A percentile compares a stretch with the other conserved stretches of the same genome.
phyloP scores from a whole-genome alignment of 352 stramenopile species.

The Blastocystis sp. region DNA sequence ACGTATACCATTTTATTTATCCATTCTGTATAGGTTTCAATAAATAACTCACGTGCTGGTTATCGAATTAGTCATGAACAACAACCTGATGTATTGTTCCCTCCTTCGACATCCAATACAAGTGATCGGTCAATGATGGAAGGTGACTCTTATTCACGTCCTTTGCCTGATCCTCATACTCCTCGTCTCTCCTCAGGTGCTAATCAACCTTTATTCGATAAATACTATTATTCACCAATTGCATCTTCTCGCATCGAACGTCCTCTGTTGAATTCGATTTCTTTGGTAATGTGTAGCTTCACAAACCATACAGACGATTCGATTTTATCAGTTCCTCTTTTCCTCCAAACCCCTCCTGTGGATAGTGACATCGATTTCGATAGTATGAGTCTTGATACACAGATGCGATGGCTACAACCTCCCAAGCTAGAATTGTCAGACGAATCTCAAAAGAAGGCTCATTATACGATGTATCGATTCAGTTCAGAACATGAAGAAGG shows the following conservation, averaged over 20 bases:
- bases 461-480: background rate
- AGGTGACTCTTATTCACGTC: background rate
- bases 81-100: background rate
- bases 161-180: background rate
- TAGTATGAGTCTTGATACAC: background rate
- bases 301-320: too few species aligned
- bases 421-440: background rate
- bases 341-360: background rate
- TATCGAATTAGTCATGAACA: slow-evolving; percentile 15
- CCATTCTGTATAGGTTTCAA: background rate
- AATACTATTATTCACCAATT: background rate
- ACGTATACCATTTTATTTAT: background rate
- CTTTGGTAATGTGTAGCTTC: too few species aligned
- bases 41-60: background rate
- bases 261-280: background rate
- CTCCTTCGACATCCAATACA: too few species aligned
- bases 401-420: background rate
- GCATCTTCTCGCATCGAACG: background rate
- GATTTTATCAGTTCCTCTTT: background rate
- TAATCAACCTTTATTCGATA: slow-evolving; percentile 12
- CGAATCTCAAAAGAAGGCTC: background rate
- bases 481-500: background rate
- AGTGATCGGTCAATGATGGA: too few species aligned
- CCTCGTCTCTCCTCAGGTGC: background rate
- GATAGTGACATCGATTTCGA: background rate